phyloP scores from a whole-genome alignment of 768 basidiomycete genomes.

The Lentinus tigrinus region DNA sequence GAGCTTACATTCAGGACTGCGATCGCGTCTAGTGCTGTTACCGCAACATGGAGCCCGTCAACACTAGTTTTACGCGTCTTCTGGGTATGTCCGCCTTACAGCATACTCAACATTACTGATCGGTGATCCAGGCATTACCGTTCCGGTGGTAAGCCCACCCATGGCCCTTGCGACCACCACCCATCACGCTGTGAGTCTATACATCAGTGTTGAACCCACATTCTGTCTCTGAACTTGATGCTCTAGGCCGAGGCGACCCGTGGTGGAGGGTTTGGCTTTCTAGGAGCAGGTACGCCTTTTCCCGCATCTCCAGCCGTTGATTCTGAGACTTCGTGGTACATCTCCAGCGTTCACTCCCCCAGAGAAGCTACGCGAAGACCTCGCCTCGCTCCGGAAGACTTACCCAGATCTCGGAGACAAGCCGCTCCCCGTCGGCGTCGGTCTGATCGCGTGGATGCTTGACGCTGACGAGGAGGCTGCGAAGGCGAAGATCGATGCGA shows the following conservation, averaged over 20 bases:
- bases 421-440: slow-evolving; percentile 62
- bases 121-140: slow-evolving; percentile 42
- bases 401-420: slow-evolving; percentile 5
- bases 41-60: slow-evolving; percentile 21
- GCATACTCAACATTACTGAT: neutral
- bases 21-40: no score
- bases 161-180: slow-evolving; percentile 76
- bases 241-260: slow-evolving; percentile 52
- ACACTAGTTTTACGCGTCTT: slow-evolving; percentile 48
- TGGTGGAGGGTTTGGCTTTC: slow-evolving; percentile 76
- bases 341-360: slow-evolving; percentile 46
- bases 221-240: slow-evolving; percentile 39
- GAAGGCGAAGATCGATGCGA: slow-evolving; percentile 43
- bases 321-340: neutral
- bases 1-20: no score
- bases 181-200: slow-evolving; percentile 21
- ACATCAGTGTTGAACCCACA: neutral
- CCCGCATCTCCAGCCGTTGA: no score
- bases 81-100: slow-evolving; percentile 39
- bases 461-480: slow-evolving; percentile 45
- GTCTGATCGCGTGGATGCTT: slow-evolving; percentile 71
- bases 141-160: slow-evolving; percentile 62
- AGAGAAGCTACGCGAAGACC: slow-evolving; percentile 46
- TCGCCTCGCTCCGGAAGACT: slow-evolving; percentile 49
- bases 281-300: slow-evolving; percentile 53